phyloP scores from a whole-genome alignment of 2,329 filamentous ascomycete species.

The Venturia aucupariae region DNA sequence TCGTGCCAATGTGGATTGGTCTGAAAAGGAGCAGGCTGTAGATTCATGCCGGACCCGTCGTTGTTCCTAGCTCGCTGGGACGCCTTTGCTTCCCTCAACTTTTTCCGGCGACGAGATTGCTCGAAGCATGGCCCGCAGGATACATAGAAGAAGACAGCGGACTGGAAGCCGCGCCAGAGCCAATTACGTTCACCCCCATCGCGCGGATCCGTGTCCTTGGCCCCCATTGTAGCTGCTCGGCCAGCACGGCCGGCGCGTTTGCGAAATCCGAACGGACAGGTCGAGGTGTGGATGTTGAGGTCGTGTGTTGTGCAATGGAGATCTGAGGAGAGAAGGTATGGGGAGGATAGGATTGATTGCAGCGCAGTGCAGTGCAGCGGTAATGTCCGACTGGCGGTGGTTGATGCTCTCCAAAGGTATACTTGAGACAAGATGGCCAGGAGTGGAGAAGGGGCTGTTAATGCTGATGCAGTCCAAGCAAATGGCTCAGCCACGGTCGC shows the following conservation, averaged over 20 bases:
- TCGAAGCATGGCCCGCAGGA: slow-evolving; percentile 73
- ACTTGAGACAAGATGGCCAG: neutral
- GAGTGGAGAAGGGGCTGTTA: neutral
- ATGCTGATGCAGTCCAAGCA: neutral
- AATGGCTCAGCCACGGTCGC: neutral
- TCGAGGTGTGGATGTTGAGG: neutral
- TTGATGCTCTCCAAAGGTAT: neutral
- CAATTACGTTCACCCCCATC: slow-evolving; percentile 17
- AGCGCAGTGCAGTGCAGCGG: neutral
- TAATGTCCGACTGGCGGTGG: neutral
- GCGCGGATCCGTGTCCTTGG: too few relatives aligned
- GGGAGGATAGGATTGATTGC: neutral
- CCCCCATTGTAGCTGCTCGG: neutral
- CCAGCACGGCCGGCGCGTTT: neutral
- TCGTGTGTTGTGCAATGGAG: neutral
- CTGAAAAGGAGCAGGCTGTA: slow-evolving; percentile 71
- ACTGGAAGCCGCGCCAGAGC: slow-evolving; percentile 50
- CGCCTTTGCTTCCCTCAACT: slow-evolving; percentile 59
- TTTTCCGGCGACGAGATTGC: slow-evolving; percentile 58
- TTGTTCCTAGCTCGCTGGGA: slow-evolving; percentile 44
- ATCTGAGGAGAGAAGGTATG: neutral
- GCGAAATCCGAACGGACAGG: neutral
- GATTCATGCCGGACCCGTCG: slow-evolving; percentile 53
- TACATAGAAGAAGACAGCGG: slow-evolving; percentile 67
- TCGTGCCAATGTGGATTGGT: slow-evolving; percentile 86